Evolutionary conservation across 345 rosid genomes (phyloP).

Genomic region (Hibiscus syriacus): DNA sequence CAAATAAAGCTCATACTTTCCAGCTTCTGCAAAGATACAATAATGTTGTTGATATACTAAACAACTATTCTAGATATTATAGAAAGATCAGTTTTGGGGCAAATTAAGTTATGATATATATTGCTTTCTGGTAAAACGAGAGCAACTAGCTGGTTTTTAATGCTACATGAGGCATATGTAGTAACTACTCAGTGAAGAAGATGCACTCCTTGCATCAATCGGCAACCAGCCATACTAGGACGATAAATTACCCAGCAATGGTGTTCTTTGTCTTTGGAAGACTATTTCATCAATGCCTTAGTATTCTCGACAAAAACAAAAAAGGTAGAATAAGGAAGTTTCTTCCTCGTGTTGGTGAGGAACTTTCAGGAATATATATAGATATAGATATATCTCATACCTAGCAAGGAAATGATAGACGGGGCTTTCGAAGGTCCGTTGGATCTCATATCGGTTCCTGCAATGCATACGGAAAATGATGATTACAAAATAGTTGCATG

Average conservation of each 20-base stretch:
- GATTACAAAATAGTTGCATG: not conserved
- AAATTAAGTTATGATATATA: not conserved
- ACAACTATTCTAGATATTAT: not conserved
- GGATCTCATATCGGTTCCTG: constrained; percentile 55
- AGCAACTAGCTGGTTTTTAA: not conserved
- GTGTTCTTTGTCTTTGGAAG: not conserved
- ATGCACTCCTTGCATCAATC: not conserved
- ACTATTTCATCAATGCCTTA: not conserved
- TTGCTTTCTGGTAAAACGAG: not conserved
- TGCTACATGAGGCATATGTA: not conserved
- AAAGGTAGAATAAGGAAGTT: not conserved
- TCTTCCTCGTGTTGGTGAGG: not conserved
- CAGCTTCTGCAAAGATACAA: not conserved
- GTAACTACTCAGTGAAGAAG: not conserved
- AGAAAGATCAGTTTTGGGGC: not conserved
- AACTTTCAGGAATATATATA: not conserved
- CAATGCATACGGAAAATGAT: constrained; percentile 15
- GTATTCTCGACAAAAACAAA: too few relatives aligned
- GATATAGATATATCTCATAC: constrained; percentile 30
- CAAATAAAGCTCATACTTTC: not conserved
- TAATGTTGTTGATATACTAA: not conserved
- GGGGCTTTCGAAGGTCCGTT: constrained; percentile 67
- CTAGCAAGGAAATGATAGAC: constrained; percentile 74
- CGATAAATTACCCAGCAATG: not conserved
- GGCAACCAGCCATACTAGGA: not conserved